Conservation (phyloP, 83 land plant genomes). For the Diphasiastrum complanatum region DNA sequence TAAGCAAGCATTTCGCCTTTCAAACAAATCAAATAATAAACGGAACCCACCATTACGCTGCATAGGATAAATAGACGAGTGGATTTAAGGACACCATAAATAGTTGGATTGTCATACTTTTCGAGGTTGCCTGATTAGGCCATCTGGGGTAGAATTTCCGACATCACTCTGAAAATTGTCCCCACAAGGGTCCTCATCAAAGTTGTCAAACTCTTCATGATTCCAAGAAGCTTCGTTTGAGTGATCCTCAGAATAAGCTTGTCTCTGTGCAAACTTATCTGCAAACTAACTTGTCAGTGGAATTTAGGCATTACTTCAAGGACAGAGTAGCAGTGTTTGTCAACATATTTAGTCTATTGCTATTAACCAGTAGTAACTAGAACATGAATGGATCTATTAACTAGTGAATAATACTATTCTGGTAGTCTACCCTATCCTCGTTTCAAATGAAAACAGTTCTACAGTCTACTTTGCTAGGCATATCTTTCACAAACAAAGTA, state of each 20-base stretch:
- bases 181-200: conserved; percentile 15
- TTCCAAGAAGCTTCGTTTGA: conserved; percentile 37
- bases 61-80: neutral
- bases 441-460: no score
- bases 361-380: no score
- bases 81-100: neutral
- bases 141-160: conserved; percentile 34
- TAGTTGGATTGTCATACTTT: conserved; percentile 55
- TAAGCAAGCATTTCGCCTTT: neutral
- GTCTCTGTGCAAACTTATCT: neutral
- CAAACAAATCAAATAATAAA: neutral
- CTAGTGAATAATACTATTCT: no score
- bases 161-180: conserved; percentile 41
- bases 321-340: no score
- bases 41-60: neutral
- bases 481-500: no score
- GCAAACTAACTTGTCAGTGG: no score
- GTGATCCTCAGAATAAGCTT: conserved; percentile 5
- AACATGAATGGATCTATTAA: no score
- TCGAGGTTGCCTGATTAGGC: conserved; percentile 65
- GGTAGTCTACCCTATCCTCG: no score
- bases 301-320: no score
- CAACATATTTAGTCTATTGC: no score
- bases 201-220: conserved; percentile 25
- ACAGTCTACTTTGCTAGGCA: no score